Evolutionary conservation across 2,329 filamentous ascomycete species (phyloP), one percentile per base, ranked within the genome.

Genomic region (Cladobotryum protrusum): DNA sequence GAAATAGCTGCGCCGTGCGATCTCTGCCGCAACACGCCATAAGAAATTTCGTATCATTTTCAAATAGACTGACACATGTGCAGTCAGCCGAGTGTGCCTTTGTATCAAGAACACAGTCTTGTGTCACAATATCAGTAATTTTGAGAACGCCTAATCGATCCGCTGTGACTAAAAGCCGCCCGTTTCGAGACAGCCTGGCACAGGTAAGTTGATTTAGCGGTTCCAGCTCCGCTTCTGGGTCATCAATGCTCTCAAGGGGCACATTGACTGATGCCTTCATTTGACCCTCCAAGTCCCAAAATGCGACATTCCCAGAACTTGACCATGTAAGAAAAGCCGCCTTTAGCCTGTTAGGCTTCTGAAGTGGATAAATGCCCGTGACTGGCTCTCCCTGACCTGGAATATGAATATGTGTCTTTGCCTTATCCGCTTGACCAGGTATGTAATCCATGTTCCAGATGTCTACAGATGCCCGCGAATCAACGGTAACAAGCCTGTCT

Each of bases 261-360:
- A 95, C 76, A 37, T 79, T 72, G 34, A 89, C 72, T 2, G 81
- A 81, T 14, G 77, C 75, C 57, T 80, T 83, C 54, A 85, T 80
- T 47, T 75, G 77, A 18, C 92, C 93, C 44, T 88, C 77, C 13
- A 82, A 65, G 58, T 83, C 80, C 93, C 93, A 99, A 58, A 95
- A 86, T 19, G 88, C 80, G 45, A 97, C 78, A 14, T 79, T 82
- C 5, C 93, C 93, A 46, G 84, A 83, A 18, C 79, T 81, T 2
- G 92, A 91, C 88, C 91, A 99, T 0, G 91, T 96, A 56, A 91
- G 84, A 61, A 97, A 96, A 8, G 84, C 79, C 1, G 89, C 84
- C 18, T 79, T 74, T 19, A 81, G 69, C 4, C 72, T 64, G 52
- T 87, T 87, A 0, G 81, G 75, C 18, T 72, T 72, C 3, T 75